Base-by-base conservation (phyloP, 257 asterid species). In the Misopates orontium region DNA sequence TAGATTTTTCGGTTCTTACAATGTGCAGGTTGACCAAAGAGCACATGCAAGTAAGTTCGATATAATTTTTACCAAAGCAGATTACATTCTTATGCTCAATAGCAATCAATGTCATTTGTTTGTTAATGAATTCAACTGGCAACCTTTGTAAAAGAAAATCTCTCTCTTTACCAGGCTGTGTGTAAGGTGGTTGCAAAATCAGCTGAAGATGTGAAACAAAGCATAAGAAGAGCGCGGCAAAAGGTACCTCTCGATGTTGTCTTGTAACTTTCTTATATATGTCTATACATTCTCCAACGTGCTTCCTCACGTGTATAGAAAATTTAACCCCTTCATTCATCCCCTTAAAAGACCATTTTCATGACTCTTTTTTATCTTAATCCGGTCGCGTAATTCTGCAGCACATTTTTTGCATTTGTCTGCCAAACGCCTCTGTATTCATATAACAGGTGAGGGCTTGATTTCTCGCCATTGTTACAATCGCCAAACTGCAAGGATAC, bases 171-270 rank as follows among this genome's bases (percentile, higher is more conserved):
- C 57, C 83, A 93, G 99, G 99, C 96, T 58, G 87, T 93, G 49
- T 85, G 96, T 67, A 93, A 86, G 77, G 93, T 90, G 74, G 99
- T 90, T 44, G 71, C 93, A 17, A 93, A 90, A 82, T 84, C 96
- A 66, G 82, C 96, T 54, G 99, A 93, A 80, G 96, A 84, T 71
- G 97, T 87, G 78, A 93, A 90, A 76, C 91, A 84, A 76, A 86
- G 99, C 80, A 75, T 90, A 76, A 77, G 99, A 80, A 82, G 99
- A 86, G 88, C 97, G 2, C 97, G 97, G 61, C 99, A 93, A 71
- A 93, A 87, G 96, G 99, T 93, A 77, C 56, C 36, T 16, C 14
- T 52, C 25, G 14, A 51, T 53, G 58, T 40, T 68, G 21, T 41
- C 32, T 10, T 36, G 48, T 59, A 17, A 21, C 12, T 53, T 19